Evolutionary conservation across 2,329 filamentous ascomycete species (phyloP), one percentile per base, ranked within the genome.

Genomic region (Amylocarpus encephaloides): DNA sequence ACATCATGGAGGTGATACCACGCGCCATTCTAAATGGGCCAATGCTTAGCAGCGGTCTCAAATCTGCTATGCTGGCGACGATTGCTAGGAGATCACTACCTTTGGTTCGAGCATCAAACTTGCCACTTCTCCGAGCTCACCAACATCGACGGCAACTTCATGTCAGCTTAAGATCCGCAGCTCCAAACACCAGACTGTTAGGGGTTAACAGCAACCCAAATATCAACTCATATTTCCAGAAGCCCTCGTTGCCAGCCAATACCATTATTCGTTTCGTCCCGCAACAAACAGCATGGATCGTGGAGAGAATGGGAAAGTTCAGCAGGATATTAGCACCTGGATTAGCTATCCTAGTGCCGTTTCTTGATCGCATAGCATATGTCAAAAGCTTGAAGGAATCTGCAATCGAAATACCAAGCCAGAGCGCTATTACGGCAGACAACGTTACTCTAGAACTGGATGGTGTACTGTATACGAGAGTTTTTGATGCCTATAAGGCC

Each of bases 241-340:
- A 79, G 57, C 74, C 77, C 11, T 75, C 78, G 18, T 77, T 96
- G 46, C 93, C 93, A 26, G 88, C 91, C 60, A 98, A 98, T 72
- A 98, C 93, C 3, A 76, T 98, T 56, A 76, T 98, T 62, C 88
- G 92, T 53, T 98, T 97, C 71, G 93, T 98, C 38, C 93, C 93
- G n/a, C 93, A 98, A 72, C 93, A 98, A 75, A 97, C 92, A 62
- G 93, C 93, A 69, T 98, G 93, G 93, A 92, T 98, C 52, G 93
- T 98, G 50, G 93, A 98, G 79, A 91, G 93, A 66, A 98, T 98
- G 93, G 93, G 93, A 64, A 93, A 91, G 71, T 98, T 95, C 74
- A 86, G 88, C 72, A 81, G 91, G 53, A 96, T 98, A 64, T 75
- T 98, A 45, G 82, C 96, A 63, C 93, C 93, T 3, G 93, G 93